Evolutionary conservation across 2,329 filamentous ascomycete species (phyloP), one percentile per base, ranked within the genome.

Genomic region (Botryotinia calthae): DNA sequence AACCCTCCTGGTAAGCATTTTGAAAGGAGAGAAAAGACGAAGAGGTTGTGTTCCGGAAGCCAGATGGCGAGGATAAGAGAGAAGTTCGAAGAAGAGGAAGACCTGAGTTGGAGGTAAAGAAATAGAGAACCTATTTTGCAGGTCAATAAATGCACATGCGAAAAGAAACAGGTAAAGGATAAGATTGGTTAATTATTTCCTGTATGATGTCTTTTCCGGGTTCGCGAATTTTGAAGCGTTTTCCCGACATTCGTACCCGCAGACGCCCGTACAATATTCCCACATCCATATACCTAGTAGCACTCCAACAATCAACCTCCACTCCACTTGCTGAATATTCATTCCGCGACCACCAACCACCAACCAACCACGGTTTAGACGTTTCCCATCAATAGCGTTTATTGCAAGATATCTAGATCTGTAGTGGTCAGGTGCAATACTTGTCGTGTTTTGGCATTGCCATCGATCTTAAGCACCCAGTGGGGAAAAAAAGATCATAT

Each of bases 1-100:
- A n/a, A 79, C 76, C 70, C 77, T 78, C 73, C 79, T 77, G 28
- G 80, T 80, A 62, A 81, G 75, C 80, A 81, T 81, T 62, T 59
- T 71, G 74, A 64, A 71, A 37, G 28, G 48, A 59, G 70, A 72
- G 67, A 71, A 67, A 71, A 73, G 37, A 34, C 65, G 72, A 71
- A 70, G 59, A 75, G 69, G 58, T 54, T 72, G 72, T 71, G 51
- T 56, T 68, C n/a, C 16, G 64, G 51, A 74, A 51, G 69, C 74
- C 75, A 72, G 75, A 74, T 73, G 75, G 74, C 72, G 72, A 75
- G 75, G 12, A 56, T 31, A 74, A 64, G 67, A 25, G 40, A 72
- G 73, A 70, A 73, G 75, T 28, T 34, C 4, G 22, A 64, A 73
- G 59, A 65, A 34, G n/a, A 70, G 18, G 37, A 72, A 40, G 65